A percentile compares a stretch with the other conserved stretches of the same genome.
Evolutionary conservation across 225 moss, liverwort and hornwort genomes (phyloP).

Genomic region (Thuidium tamariscinum): DNA sequence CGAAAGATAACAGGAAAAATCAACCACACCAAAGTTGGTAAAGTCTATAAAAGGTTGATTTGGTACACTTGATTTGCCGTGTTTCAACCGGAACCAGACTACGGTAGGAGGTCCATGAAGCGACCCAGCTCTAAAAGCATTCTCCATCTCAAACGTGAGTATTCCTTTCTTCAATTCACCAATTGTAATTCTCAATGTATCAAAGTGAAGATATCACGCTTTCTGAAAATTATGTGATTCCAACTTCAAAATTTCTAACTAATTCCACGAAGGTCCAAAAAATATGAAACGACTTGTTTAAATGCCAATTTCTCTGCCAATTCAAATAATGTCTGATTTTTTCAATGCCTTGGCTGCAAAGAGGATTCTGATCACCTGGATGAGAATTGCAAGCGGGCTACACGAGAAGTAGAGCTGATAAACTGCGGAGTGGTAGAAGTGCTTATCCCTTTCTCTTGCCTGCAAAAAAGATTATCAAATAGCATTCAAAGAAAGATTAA

Average conservation of each 20-base stretch:
- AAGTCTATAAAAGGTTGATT: not conserved
- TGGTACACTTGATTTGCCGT: not conserved
- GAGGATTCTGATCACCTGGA: slow-evolving; percentile 45
- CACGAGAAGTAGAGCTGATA: slow-evolving; percentile 61
- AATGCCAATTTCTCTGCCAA: not conserved
- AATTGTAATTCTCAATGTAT: not conserved
- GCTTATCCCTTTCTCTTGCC: slow-evolving; percentile 44
- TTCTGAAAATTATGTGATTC: not conserved
- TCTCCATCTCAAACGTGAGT: not conserved
- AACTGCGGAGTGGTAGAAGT: slow-evolving; percentile 57
- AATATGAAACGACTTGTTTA: not conserved
- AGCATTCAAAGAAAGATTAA: not conserved
- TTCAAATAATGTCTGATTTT: not conserved
- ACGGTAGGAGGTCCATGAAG: not conserved
- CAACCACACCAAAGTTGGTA: not conserved
- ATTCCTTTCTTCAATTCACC: not conserved
- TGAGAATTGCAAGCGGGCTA: slow-evolving; percentile 56
- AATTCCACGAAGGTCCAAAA: not conserved
- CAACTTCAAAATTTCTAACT: not conserved
- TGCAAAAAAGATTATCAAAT: slow-evolving; percentile 1
- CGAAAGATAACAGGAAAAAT: not conserved
- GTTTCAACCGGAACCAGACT: not conserved
- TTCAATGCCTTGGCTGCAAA: not conserved
- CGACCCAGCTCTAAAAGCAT: not conserved
- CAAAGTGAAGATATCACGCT: not conserved